Conservation (phyloP, 257 asterid species). For the Linderniella brevidens region DNA sequence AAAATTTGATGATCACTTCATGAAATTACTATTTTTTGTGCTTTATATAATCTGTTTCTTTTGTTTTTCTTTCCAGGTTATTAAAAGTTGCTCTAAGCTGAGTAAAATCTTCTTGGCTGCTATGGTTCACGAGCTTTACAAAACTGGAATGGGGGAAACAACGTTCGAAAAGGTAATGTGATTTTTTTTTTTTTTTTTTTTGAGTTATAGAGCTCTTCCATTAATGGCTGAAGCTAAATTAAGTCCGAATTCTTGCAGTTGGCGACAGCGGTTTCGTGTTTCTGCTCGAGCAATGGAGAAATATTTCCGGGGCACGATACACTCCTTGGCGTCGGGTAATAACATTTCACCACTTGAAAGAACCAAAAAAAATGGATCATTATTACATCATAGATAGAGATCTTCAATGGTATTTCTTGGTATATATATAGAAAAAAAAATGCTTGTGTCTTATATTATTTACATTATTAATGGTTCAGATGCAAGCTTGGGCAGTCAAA, state of each 20-base stretch:
- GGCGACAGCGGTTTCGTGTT: slow-evolving; percentile 48
- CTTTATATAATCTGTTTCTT: neutral
- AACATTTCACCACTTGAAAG: neutral
- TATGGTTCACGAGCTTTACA: slow-evolving; percentile 87
- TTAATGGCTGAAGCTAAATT: neutral
- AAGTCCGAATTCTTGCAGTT: slow-evolving; percentile 27
- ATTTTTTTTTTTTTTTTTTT: too few species aligned
- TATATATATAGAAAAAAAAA: too few species aligned
- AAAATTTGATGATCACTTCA: too few species aligned
- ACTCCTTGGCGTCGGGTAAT: slow-evolving; percentile 85
- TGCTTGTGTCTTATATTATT: neutral
- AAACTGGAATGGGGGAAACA: slow-evolving; percentile 93
- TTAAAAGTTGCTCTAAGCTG: slow-evolving; percentile 53
- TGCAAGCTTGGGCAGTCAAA: slow-evolving; percentile 93
- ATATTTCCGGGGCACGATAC: slow-evolving; percentile 70
- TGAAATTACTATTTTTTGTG: too few species aligned
- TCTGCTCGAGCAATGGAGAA: slow-evolving; percentile 79
- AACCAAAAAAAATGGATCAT: too few species aligned
- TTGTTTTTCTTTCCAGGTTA: slow-evolving; percentile 39
- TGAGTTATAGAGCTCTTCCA: neutral
- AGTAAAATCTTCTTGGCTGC: slow-evolving; percentile 92
- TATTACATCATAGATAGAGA: too few species aligned
- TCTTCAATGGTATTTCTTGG: too few species aligned
- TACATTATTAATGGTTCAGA: slow-evolving; percentile 16
- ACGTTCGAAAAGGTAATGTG: slow-evolving; percentile 70